phyloP scores from a whole-genome alignment of 2,329 filamentous ascomycete genomes.

The Monosporascus sp. region DNA sequence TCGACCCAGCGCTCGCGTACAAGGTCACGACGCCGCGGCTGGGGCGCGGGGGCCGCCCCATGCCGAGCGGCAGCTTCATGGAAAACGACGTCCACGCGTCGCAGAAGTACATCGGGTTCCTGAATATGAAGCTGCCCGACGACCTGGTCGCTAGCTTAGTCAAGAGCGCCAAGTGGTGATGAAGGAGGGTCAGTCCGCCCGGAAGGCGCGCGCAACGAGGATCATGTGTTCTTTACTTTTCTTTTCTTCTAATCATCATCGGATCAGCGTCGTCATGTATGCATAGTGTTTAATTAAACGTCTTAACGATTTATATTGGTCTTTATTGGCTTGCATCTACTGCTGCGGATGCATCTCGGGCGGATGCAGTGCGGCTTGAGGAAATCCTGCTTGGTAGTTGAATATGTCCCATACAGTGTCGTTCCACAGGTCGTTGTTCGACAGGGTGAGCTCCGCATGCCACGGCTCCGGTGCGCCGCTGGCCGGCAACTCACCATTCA shows the following conservation, averaged over 20 bases:
- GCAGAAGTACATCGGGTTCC: slow-evolving; percentile 22
- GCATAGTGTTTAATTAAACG: too few species aligned
- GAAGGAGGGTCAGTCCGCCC: neutral
- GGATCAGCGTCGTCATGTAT: too few species aligned
- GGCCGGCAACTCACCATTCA: neutral
- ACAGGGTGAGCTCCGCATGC: slow-evolving; percentile 15
- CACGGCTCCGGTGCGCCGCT: slow-evolving; percentile 13
- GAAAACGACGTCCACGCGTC: slow-evolving; percentile 27
- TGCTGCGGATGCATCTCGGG: neutral
- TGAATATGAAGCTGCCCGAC: slow-evolving; percentile 15
- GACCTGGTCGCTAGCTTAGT: slow-evolving; percentile 9
- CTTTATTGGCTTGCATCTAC: neutral
- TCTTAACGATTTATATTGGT: neutral
- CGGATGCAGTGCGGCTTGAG: neutral
- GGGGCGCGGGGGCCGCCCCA: slow-evolving; percentile 9
- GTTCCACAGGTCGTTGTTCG: slow-evolving; percentile 19
- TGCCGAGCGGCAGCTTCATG: slow-evolving; percentile 23
- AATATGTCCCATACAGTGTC: slow-evolving; percentile 21
- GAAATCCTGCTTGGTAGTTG: slow-evolving; percentile 8
- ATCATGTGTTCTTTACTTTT: too few species aligned
- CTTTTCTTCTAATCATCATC: too few species aligned
- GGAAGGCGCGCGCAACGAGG: too few species aligned
- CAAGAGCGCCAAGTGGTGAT: neutral
- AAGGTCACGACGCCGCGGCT: slow-evolving; percentile 37
- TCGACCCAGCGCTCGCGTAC: slow-evolving; percentile 41